Evolutionary conservation across 192 early-diverging fungal species (phyloP).

Genomic region (Backusella morwellensis): DNA sequence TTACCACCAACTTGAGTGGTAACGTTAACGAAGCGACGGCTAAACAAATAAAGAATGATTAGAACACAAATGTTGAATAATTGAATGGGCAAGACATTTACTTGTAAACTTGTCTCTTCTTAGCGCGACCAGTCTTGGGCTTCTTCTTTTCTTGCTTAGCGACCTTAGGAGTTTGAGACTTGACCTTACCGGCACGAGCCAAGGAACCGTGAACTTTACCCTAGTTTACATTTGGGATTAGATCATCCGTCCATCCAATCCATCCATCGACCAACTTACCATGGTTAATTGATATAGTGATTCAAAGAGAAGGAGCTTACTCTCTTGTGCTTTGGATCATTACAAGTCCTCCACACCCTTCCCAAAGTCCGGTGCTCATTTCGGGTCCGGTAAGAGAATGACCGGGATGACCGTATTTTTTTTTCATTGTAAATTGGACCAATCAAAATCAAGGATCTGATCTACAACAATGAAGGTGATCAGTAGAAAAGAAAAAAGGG

Average conservation of each 20-base stretch:
- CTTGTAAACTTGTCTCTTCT: slow-evolving; percentile 95
- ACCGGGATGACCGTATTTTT: not conserved
- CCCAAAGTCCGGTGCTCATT: not conserved
- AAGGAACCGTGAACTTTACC: slow-evolving; percentile 99
- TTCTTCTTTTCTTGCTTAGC: slow-evolving; percentile 98
- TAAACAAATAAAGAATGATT: not conserved
- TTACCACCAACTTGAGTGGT: slow-evolving; percentile 85
- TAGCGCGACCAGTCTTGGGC: slow-evolving; percentile 88
- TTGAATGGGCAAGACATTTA: not conserved
- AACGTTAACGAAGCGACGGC: slow-evolving; percentile 95
- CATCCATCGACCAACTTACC: not conserved
- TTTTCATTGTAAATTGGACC: not conserved
- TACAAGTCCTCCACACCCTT: not conserved
- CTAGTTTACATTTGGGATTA: slow-evolving; percentile 44
- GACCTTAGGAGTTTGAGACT: slow-evolving; percentile 98
- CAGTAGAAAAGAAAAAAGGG: not conserved
- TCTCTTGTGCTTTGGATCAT: not conserved
- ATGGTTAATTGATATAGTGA: slow-evolving; percentile 4
- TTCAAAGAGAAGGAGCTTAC: not conserved
- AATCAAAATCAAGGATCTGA: not conserved
- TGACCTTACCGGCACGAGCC: slow-evolving; percentile 99
- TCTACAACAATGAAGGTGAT: not conserved
- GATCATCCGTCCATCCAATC: not conserved
- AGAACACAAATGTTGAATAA: not conserved
- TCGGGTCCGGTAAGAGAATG: not conserved